phyloP scores from a whole-genome alignment of 1,284 basidiomycete genomes.

The Moniliophthora roreri region DNA sequence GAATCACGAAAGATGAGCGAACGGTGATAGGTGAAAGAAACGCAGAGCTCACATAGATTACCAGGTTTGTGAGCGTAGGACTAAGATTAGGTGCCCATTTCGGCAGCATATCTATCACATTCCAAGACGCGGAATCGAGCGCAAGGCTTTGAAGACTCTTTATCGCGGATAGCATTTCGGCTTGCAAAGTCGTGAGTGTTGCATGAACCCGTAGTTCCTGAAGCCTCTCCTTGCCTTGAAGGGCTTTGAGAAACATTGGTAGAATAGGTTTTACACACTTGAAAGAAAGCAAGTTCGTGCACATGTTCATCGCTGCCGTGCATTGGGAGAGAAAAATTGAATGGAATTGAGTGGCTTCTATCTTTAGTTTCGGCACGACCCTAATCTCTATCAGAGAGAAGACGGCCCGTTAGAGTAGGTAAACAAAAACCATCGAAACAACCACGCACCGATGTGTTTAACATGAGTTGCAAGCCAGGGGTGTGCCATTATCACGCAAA shows the following conservation, averaged over 20 bases:
- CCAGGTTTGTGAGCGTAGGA: conserved; percentile 48
- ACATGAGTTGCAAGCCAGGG: conserved; percentile 57
- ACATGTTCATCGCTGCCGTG: conserved; percentile 42
- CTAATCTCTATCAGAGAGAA: conserved; percentile 56
- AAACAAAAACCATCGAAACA: not conserved
- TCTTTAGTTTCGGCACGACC: conserved; percentile 37
- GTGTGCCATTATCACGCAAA: conserved; percentile 52
- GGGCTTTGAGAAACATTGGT: conserved; percentile 44
- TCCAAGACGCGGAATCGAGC: conserved; percentile 61
- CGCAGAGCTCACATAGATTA: conserved; percentile 49
- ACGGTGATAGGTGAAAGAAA: not conserved
- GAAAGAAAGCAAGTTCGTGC: conserved; percentile 55
- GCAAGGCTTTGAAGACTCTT: conserved; percentile 42
- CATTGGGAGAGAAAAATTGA: conserved; percentile 55
- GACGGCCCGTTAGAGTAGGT: not conserved
- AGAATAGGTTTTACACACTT: conserved; percentile 48
- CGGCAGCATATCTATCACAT: conserved; percentile 55
- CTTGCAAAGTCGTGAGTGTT: conserved; percentile 48
- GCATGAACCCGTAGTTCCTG: conserved; percentile 48
- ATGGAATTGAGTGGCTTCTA: conserved; percentile 26
- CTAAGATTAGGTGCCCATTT: conserved; percentile 46
- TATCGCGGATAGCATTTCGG: conserved; percentile 42
- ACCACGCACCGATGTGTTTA: conserved; percentile 51
- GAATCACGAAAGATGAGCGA: conserved; percentile 4
- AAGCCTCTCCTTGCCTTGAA: conserved; percentile 45